These are phyloP conservation scores for Naganishia sp. DNA, from an alignment of 1,284 basidiomycete genomes.

Conservation along the genomic window DNA sequence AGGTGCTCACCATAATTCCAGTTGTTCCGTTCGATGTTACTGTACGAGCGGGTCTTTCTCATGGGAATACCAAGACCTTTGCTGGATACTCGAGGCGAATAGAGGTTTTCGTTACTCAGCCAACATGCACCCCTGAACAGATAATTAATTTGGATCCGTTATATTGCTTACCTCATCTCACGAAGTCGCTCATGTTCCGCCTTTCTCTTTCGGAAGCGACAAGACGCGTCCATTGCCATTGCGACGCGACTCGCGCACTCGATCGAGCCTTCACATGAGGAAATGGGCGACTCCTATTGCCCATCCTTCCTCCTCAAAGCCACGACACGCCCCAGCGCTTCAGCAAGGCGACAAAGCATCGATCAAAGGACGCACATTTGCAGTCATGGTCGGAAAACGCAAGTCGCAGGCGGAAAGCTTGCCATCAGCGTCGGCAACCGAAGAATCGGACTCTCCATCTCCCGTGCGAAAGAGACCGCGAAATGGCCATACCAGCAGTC, in stretches of 20 bases:
- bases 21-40: too few species aligned
- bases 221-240: background rate
- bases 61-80: too few species aligned
- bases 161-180: constrained; percentile 3
- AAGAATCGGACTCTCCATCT: constrained; percentile 11
- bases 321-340: background rate
- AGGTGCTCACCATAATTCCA: background rate
- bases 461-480: constrained; percentile 18
- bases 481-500: background rate
- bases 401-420: constrained; percentile 7
- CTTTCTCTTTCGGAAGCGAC: background rate
- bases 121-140: background rate
- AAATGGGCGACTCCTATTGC: background rate
- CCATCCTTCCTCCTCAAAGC: background rate
- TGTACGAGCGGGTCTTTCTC: too few species aligned
- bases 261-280: constrained; percentile 1
- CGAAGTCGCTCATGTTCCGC: too few species aligned
- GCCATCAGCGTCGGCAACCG: background rate
- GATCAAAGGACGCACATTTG: background rate
- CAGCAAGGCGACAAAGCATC: background rate
- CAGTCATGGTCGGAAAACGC: constrained; percentile 16
- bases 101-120: constrained; percentile 9
- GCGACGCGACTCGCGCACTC: background rate
- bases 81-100: background rate
- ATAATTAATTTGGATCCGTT: constrained; percentile 25